Base-by-base conservation (phyloP, 805 yeast genomes). In the Saccharomycopsis synnaedendra region DNA sequence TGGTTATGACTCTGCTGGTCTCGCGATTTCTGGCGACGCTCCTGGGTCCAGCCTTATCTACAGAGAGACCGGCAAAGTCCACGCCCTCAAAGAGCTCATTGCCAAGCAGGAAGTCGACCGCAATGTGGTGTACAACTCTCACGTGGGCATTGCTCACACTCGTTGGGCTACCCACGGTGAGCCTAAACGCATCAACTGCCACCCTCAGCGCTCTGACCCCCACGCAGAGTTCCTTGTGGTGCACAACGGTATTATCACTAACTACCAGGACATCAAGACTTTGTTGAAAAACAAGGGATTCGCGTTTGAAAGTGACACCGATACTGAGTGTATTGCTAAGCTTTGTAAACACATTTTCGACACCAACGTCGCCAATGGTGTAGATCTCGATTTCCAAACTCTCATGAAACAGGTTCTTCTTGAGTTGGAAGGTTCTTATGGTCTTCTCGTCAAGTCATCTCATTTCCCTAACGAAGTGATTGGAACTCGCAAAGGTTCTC, bases 151-250 rank as follows among this genome's bases (percentile, higher is more conserved):
- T 64, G 97, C 98, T 29, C 99, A 93, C 68, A 93, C 99, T 9
- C 85, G 99, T 72, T 93, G 99, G 99, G 99, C 99, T 45, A 93
- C 99, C 37, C 99, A 93, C 66, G 99, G 99, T 66, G 85, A 81
- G 59, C 97, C 97, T 49, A 79, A 78, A 56, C 78, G 74, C 53
- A 58, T 65, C 53, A 93, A 93, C 72, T 93, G 97, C 64, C 99
- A 93, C 65, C 99, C 99, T 43, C 97, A 90, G 63, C 72, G 90
- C 55, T 86, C 96, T 1, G 98, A 87, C 64, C 74, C 76, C 6
- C 66, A 67, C 42, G 82, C 83, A 57, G 95, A 89, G 65, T 93
- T 93, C 59, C 78, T 86, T 41, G 81, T 93, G 55, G 97, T 93
- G 45, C 99, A 93, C 72, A 93, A 93, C 60, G 99, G 99, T 73